Evolutionary conservation across 2,329 filamentous ascomycete species (phyloP).

Genomic region (Claviceps sp.): DNA sequence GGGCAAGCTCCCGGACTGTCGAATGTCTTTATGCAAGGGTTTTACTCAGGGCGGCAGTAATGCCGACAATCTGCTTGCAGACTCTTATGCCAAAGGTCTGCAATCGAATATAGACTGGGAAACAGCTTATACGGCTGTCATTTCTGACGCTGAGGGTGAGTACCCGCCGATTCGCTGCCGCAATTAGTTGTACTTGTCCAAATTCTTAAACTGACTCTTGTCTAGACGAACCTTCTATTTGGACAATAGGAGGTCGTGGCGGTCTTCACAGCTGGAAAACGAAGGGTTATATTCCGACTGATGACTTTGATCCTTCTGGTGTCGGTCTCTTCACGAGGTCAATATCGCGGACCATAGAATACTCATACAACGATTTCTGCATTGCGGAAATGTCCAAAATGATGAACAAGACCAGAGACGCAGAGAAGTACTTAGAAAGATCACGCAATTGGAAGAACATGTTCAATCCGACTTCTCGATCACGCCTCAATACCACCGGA

Average conservation of each 20-base stretch:
- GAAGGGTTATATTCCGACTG: conserved; percentile 57
- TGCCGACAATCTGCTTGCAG: conserved; percentile 56
- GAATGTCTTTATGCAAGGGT: conserved; percentile 65
- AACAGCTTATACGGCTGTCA: conserved; percentile 56
- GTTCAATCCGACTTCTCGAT: conserved; percentile 27
- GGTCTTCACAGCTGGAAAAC: conserved; percentile 58
- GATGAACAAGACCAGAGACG: conserved; percentile 39
- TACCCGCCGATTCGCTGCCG: background rate
- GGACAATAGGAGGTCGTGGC: conserved; percentile 58
- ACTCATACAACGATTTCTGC: conserved; percentile 67
- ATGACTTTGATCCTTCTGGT: conserved; percentile 51
- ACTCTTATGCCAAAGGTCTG: conserved; percentile 59
- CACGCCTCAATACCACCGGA: conserved; percentile 9
- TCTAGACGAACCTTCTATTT: conserved; percentile 38
- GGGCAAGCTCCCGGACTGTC: conserved; percentile 59
- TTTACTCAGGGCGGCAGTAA: conserved; percentile 68
- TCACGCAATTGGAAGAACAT: conserved; percentile 59
- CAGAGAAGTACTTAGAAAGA: conserved; percentile 45
- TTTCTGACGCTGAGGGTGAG: conserved; percentile 54
- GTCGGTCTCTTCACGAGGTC: conserved; percentile 53
- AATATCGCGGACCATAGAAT: conserved; percentile 64
- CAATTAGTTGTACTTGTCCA: conserved; percentile 13
- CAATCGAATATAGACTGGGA: conserved; percentile 52
- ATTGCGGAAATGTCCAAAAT: conserved; percentile 48
- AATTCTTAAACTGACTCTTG: background rate